Conservation (phyloP, 2,329 filamentous ascomycete genomes). For the Hymenoscyphus fructigenus region DNA sequence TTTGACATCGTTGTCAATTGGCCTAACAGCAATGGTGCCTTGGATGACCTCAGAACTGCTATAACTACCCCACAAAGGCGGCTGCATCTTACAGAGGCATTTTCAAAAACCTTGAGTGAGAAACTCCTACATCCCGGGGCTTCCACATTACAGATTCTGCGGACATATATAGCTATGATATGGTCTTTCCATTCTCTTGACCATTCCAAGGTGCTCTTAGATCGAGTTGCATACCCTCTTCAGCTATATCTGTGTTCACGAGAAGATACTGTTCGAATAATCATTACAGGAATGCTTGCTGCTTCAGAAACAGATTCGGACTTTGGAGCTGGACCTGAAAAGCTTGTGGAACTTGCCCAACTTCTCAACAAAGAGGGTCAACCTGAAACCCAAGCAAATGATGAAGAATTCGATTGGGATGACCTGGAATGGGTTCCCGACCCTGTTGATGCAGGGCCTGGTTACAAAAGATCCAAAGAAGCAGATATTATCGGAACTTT, state of each 20-base stretch:
- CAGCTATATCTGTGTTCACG: conserved; percentile 74
- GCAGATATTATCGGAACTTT: conserved; percentile 91
- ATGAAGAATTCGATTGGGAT: conserved; percentile 80
- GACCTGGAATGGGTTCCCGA: conserved; percentile 94
- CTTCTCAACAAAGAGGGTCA: conserved; percentile 51
- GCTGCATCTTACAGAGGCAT: conserved; percentile 67
- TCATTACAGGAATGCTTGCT: conserved; percentile 71
- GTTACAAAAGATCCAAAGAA: conserved; percentile 85
- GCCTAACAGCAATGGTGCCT: conserved; percentile 68
- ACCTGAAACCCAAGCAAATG: conserved; percentile 53
- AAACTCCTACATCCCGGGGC: conserved; percentile 73
- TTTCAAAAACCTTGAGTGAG: conserved; percentile 63
- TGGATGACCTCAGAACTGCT: conserved; percentile 71
- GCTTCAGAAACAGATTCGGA: conserved; percentile 60
- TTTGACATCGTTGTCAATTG: conserved; percentile 79
- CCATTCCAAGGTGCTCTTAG: conserved; percentile 73
- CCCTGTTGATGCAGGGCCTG: conserved; percentile 86
- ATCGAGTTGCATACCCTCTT: conserved; percentile 70
- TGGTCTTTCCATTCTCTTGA: conserved; percentile 74
- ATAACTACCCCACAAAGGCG: conserved; percentile 68
- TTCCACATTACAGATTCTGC: conserved; percentile 73
- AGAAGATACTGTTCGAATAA: conserved; percentile 75
- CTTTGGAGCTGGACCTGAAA: conserved; percentile 45
- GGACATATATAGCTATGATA: conserved; percentile 78
- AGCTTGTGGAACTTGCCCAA: conserved; percentile 64